Base-by-base conservation (phyloP, 495 filamentous ascomycete species). In the Glonium stellatum region DNA sequence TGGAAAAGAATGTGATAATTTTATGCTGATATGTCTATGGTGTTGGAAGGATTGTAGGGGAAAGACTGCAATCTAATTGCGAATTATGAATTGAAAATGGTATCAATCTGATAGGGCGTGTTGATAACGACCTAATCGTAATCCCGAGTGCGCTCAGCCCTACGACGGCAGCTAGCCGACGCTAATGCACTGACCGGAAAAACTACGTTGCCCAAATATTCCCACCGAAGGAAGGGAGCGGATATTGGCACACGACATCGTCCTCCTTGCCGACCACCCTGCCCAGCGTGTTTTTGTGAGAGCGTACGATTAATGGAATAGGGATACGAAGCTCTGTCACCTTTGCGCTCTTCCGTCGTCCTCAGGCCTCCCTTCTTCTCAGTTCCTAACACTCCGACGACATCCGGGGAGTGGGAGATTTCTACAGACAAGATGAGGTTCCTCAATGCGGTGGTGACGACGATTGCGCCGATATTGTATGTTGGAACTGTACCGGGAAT, bases 391-490 rank as follows among this genome's bases (percentile, higher is more conserved):
- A 31, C 27, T 31, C 27, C 27, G 27, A 47, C 42, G 21, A 31
- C 3, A 31, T 31, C 27, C 27, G 27, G 6, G 6, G 27, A 31
- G 27, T 31, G 27, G 27, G 27, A 31, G 27, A 6, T 31, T 31
- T 31, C 6, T 44, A 44, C 48, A 8, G 48, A 15, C 48, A 51
- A 22, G 11, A 70, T 70, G 67, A 66, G 62, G n/a, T 61, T 70
- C 54, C 21, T 72, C 5, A 63, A 67, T 57, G 60, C 58, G 60
- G 37, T 63, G 6, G 61, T 76, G 18, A 70, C 63, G 19, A 61
- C 65, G 10, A 67, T 76, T 37, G 70, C 73, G 60, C 73, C 73
- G 11, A 51, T 75, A 46, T 76, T 76, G 70, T 72, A 52, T 23
- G 69, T 66, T n/a, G 0, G 42, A 3, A 10, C 5, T 25, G 18